phyloP scores from a whole-genome alignment of 2,329 filamentous ascomycete species.

The Aspergillus bombycis region DNA sequence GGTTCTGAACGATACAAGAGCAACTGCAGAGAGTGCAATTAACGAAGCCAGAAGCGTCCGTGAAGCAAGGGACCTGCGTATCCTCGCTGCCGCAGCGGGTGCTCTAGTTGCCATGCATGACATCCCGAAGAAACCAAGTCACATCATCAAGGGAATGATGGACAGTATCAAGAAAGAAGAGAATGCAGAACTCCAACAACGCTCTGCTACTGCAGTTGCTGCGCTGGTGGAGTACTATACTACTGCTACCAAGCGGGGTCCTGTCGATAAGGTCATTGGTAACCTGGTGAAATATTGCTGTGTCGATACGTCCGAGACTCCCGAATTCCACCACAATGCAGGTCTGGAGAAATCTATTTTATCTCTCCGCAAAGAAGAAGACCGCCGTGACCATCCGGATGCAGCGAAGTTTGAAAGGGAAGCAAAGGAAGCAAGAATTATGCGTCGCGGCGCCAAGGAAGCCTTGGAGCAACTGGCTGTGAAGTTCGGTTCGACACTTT shows the following conservation, averaged over 20 bases:
- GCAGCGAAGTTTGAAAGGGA: slow-evolving; percentile 88
- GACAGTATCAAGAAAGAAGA: slow-evolving; percentile 96
- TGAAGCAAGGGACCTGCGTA: slow-evolving; percentile 78
- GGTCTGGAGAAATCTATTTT: slow-evolving; percentile 78
- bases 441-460: slow-evolving; percentile 89
- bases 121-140: slow-evolving; percentile 89
- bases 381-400: slow-evolving; percentile 88
- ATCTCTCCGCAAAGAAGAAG: slow-evolving; percentile 95
- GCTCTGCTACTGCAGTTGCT: slow-evolving; percentile 83
- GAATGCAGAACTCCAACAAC: slow-evolving; percentile 81
- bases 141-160: slow-evolving; percentile 96
- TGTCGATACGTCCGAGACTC: slow-evolving; percentile 95
- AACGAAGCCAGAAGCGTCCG: slow-evolving; percentile 79
- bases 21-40: slow-evolving; percentile 71
- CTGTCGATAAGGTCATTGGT: slow-evolving; percentile 92
- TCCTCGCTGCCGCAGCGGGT: slow-evolving; percentile 83
- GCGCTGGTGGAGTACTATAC: slow-evolving; percentile 85
- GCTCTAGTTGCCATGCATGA: slow-evolving; percentile 85
- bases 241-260: slow-evolving; percentile 74
- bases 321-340: slow-evolving; percentile 86
- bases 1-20: slow-evolving; percentile 75
- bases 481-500: slow-evolving; percentile 75
- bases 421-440: slow-evolving; percentile 84
- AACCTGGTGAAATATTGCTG: slow-evolving; percentile 98
- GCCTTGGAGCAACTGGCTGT: slow-evolving; percentile 84